Evolutionary conservation across 345 rosid species (phyloP), one percentile per base, ranked within the genome.

Genomic region (Melaleuca alternifolia): DNA sequence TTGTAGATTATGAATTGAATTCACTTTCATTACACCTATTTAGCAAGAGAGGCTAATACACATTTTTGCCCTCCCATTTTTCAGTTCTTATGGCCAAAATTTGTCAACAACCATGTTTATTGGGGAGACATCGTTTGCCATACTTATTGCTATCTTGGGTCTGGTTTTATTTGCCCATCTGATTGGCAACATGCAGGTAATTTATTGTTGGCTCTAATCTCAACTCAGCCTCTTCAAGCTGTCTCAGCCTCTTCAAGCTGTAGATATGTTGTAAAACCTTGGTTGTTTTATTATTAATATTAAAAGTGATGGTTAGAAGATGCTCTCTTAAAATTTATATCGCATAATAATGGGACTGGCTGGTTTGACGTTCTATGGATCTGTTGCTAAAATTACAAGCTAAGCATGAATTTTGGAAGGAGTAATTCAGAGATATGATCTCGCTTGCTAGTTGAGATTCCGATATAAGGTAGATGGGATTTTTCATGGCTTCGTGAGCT

Each of bases 101-200:
- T 88, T 97, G 90, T 86, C 94, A n/a, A 94, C 99, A 21, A 97
- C 94, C 91, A 93, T 93, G 14, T 95, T 88, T 90, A 94, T 96
- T 53, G 98, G 97, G 85, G 99, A 97, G 93, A 97, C 98, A 9
- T 85, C 94, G 59, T 94, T 97, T 90, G 95, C 99, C 54, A 95
- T 96, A 83, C 95, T 96, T 52, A 94, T 96, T 87, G 93, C 97
- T 33, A 94, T 94, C 86, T 85, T 94, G 89, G 99, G 98, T 89
- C 99, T 96, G 85, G 95, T 97, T 86, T 91, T 96, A 77, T 97
- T 95, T 87, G 95, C 99, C 14, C 98, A 96, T 91, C 92, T 96
- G 92, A 97, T 97, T 86, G 99, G 98, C 87, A 97, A 97, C 91
- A 96, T 97, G 98, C 98, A 96, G 96, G 99, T 95, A 95, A 56